phyloP scores from a whole-genome alignment of 768 basidiomycete species.

The Cyclocybe aegerita region DNA sequence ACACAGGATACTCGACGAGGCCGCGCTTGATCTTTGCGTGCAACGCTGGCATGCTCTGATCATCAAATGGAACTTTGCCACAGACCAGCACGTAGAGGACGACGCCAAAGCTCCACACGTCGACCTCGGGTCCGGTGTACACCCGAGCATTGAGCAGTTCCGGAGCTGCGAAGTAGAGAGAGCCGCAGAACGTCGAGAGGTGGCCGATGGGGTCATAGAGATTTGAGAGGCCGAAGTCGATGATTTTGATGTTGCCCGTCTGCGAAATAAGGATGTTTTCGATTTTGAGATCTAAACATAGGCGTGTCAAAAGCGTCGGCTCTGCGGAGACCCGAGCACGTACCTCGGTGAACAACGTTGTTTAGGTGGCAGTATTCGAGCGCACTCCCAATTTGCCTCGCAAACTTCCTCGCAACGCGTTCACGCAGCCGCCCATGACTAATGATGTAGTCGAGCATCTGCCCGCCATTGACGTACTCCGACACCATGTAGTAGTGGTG shows the following conservation, averaged over 20 bases:
- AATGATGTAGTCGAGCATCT: conserved; percentile 99
- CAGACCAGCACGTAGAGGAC: conserved; percentile 97
- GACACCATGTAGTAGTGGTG: conserved; percentile 99
- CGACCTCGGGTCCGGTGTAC: conserved; percentile 97
- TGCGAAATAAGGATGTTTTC: conserved; percentile 99
- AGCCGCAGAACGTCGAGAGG: conserved; percentile 95
- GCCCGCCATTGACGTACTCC: conserved; percentile 98
- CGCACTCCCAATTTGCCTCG: conserved; percentile 94
- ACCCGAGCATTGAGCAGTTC: conserved; percentile 96
- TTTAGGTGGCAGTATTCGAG: conserved; percentile 97
- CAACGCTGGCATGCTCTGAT: conserved; percentile 98
- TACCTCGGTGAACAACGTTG: conserved; percentile 94
- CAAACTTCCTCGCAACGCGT: conserved; percentile 95
- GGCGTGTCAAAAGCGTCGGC: conserved; percentile 4
- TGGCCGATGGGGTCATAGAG: conserved; percentile 81
- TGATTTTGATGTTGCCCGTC: conserved; percentile 99
- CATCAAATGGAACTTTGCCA: conserved; percentile 98
- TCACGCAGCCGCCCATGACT: conserved; percentile 94
- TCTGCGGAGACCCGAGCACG: conserved; percentile 13
- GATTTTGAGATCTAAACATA: conserved; percentile 83
- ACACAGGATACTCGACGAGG: conserved; percentile 94
- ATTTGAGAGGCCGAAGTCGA: conserved; percentile 98
- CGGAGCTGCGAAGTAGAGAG: conserved; percentile 97
- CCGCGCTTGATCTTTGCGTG: conserved; percentile 99
- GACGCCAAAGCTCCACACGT: conserved; percentile 99